Percentiles rank a stretch among this genome's conserved stretches.
Conservation (phyloP, 345 rosid genomes). For the Diplotaxis tenuifolia region DNA sequence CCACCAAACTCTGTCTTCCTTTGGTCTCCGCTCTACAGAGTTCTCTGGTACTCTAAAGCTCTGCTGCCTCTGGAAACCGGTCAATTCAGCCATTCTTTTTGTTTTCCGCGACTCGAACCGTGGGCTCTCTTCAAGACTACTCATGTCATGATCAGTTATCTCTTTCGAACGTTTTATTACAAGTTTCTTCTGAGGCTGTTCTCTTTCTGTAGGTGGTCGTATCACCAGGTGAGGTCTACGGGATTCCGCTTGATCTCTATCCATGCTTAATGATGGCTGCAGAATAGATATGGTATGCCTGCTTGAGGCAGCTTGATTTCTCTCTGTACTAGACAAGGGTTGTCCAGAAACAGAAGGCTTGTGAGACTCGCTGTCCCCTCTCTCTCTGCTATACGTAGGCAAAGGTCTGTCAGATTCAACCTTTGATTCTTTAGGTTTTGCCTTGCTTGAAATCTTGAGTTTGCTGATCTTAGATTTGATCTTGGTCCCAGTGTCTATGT, state of each 20-base stretch:
- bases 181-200: conserved; percentile 69
- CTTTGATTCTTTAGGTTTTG: conserved; percentile 52
- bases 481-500: conserved; percentile 51
- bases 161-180: conserved; percentile 76
- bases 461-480: conserved; percentile 58
- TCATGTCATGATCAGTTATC: conserved; percentile 61
- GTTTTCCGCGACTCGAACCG: conserved; percentile 68
- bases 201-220: conserved; percentile 78
- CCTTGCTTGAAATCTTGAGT: conserved; percentile 69
- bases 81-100: conserved; percentile 75
- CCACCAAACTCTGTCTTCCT: conserved; percentile 71
- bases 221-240: conserved; percentile 75
- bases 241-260: conserved; percentile 57
- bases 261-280: conserved; percentile 55
- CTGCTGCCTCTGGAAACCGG: conserved; percentile 62
- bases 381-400: conserved; percentile 55
- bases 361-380: conserved; percentile 54
- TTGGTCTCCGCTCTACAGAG: conserved; percentile 52
- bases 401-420: conserved; percentile 52
- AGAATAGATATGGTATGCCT: conserved; percentile 57
- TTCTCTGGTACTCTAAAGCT: conserved; percentile 42
- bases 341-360: conserved; percentile 64
- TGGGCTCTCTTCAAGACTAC: conserved; percentile 68
- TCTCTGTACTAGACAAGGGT: conserved; percentile 52
- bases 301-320: conserved; percentile 52